Evolutionary conservation across 1,284 basidiomycete species (phyloP).

Genomic region (Microbotryomycetes sp.): DNA sequence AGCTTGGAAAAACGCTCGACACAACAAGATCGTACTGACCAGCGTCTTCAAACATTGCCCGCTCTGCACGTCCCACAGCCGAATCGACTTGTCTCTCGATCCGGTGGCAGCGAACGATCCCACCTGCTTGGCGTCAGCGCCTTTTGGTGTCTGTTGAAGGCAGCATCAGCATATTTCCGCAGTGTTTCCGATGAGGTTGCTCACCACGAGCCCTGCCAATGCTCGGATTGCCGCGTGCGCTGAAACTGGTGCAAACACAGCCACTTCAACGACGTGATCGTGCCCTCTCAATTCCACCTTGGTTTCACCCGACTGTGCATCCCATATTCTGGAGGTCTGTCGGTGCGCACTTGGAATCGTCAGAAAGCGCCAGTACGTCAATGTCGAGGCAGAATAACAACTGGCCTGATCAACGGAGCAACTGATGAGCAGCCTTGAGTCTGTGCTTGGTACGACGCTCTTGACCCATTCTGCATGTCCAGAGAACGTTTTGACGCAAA

Average conservation of each 20-base stretch:
- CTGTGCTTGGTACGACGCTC: slow-evolving; percentile 61
- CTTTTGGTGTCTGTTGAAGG: slow-evolving; percentile 13
- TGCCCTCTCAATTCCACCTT: slow-evolving; percentile 80
- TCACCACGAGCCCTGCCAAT: slow-evolving; percentile 62
- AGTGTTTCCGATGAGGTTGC: slow-evolving; percentile 18
- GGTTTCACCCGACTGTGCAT: slow-evolving; percentile 64
- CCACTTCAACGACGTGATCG: slow-evolving; percentile 77
- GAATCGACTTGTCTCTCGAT: slow-evolving; percentile 79
- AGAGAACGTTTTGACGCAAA: slow-evolving; percentile 54
- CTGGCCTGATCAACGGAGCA: slow-evolving; percentile 77
- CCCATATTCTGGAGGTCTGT: slow-evolving; percentile 77
- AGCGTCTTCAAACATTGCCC: slow-evolving; percentile 67
- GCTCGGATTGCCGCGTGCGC: slow-evolving; percentile 71
- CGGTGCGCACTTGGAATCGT: slow-evolving; percentile 3
- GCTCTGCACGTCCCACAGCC: slow-evolving; percentile 72
- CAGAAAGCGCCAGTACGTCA: neutral
- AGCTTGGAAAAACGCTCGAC: neutral
- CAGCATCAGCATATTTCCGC: neutral
- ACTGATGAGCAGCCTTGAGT: slow-evolving; percentile 66
- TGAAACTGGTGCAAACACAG: slow-evolving; percentile 68
- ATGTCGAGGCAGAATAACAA: slow-evolving; percentile 3
- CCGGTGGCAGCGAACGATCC: slow-evolving; percentile 66
- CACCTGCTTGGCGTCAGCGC: slow-evolving; percentile 15
- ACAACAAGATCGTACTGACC: slow-evolving; percentile 43
- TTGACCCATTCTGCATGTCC: slow-evolving; percentile 68